Evolutionary conservation across 2,329 filamentous ascomycete species (phyloP), one percentile per base, ranked within the genome.

Genomic region (Trematosphaeria pertusa): DNA sequence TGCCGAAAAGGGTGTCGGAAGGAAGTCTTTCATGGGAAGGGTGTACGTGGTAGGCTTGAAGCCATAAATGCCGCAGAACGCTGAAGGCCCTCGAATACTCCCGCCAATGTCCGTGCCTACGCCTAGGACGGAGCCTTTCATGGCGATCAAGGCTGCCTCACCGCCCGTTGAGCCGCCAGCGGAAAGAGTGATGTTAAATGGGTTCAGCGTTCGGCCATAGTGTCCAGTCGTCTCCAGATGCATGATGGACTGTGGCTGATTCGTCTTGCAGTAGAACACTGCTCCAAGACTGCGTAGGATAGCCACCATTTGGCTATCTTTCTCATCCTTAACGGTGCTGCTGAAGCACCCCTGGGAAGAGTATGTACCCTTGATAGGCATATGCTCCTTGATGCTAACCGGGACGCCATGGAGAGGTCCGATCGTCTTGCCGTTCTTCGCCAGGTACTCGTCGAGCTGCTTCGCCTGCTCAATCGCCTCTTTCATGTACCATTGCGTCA

Each of bases 121-220:
- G 1, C 81, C 81, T 7, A 84, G 67, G 59, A 73, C 73, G 10
- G 77, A 81, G 9, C 81, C 81, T 17, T 75, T 65, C 18, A 83
- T 67, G 1, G 75, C 81, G 10, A 83, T 45, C 3, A 84, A 63
- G 0, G 82, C 80, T 1, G 81, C 81, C 65, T 85, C 82, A 34
- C 82, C 82, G 31, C 82, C 82, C 5, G 78, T 80, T 3, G 75
- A 79, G 2, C 81, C 82, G 4, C 82, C 82, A 14, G 73, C 59
- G 0, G 79, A 80, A 19, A 84, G 61, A 2, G 69, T 73, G 1
- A 69, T 71, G 58, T 84, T 83, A 59, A 74, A 75, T 0, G 81
- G 81, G 54, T 84, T 84, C 8, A 78, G 72, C 0, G 81, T 84
- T 0, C 73, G 69, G 2, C 80, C 80, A 45, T 78, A 81, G 15